Conservation (phyloP, 1,139 yeast genomes). For the Blastobotrys serpentis region DNA sequence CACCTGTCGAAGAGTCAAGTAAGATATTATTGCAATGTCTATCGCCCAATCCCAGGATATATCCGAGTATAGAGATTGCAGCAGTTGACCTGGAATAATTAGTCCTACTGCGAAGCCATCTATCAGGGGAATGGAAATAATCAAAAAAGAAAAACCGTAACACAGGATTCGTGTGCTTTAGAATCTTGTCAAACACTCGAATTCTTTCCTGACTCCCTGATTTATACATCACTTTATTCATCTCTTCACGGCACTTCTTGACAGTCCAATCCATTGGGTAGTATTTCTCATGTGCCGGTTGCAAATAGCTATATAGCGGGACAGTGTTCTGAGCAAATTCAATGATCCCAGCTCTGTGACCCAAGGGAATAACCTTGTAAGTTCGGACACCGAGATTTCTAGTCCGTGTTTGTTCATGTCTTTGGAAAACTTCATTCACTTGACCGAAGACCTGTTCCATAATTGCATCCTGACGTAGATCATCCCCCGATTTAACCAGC, state of each 20-base stretch:
- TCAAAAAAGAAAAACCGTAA: slow-evolving; percentile 69
- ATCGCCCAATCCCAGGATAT: slow-evolving; percentile 89
- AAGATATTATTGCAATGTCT: slow-evolving; percentile 89
- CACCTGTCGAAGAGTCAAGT: slow-evolving; percentile 76
- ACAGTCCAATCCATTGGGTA: slow-evolving; percentile 47
- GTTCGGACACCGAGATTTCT: slow-evolving; percentile 68
- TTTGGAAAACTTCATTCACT: slow-evolving; percentile 66
- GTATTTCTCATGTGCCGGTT: slow-evolving; percentile 53
- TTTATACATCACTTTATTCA: slow-evolving; percentile 58
- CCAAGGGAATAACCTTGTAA: slow-evolving; percentile 86
- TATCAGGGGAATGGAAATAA: slow-evolving; percentile 52
- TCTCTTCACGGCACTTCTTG: slow-evolving; percentile 60
- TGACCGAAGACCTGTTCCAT: slow-evolving; percentile 96
- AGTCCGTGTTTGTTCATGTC: slow-evolving; percentile 56
- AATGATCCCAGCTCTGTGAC: slow-evolving; percentile 82
- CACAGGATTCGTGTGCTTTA: slow-evolving; percentile 59
- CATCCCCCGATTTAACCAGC: slow-evolving; percentile 82
- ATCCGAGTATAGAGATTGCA: slow-evolving; percentile 80
- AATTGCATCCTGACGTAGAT: slow-evolving; percentile 89
- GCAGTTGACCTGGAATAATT: slow-evolving; percentile 80
- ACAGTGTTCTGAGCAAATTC: slow-evolving; percentile 83
- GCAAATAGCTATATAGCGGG: slow-evolving; percentile 67
- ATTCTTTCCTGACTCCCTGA: slow-evolving; percentile 47
- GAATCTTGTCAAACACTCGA: slow-evolving; percentile 51
- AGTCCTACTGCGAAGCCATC: slow-evolving; percentile 69